Evolutionary conservation across 371 early-diverging fungal genomes (phyloP).

Genomic region (Mortierella sp.): DNA sequence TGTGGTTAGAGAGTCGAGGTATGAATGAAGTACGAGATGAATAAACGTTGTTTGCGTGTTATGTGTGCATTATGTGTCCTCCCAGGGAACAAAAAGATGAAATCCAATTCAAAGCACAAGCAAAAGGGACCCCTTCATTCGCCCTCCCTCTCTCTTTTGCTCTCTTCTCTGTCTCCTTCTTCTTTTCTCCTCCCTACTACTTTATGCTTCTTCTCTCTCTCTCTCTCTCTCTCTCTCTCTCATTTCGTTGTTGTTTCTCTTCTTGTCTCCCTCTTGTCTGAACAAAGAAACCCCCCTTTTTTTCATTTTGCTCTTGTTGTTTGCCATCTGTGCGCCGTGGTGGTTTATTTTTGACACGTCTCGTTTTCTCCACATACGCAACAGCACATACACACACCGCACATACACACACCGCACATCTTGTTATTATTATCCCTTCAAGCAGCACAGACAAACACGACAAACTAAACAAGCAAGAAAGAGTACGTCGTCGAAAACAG

Average conservation of each 20-base stretch:
- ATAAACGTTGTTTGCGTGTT: too few species aligned
- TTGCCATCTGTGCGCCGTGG: slow-evolving; percentile 2
- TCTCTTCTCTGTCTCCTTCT: background rate
- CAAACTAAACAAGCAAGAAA: background rate
- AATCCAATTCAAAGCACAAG: background rate
- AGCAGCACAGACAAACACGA: background rate
- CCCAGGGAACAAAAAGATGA: background rate
- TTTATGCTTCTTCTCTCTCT: background rate
- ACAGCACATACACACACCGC: background rate
- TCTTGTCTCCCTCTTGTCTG: background rate
- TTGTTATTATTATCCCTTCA: background rate
- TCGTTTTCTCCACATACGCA: background rate
- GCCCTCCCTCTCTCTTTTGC: background rate
- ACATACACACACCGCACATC: background rate
- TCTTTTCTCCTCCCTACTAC: background rate
- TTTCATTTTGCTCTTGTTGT: background rate
- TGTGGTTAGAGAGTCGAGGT: too few species aligned
- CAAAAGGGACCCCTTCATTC: slow-evolving; percentile 1
- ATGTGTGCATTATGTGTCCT: too few species aligned
- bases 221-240: background rate
- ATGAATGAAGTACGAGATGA: too few species aligned
- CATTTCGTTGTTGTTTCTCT: background rate
- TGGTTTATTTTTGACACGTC: background rate
- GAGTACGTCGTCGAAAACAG: background rate
- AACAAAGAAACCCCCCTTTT: background rate